Evolutionary conservation across 805 yeast genomes (phyloP).

Genomic region (Ogataea paraovalis): DNA sequence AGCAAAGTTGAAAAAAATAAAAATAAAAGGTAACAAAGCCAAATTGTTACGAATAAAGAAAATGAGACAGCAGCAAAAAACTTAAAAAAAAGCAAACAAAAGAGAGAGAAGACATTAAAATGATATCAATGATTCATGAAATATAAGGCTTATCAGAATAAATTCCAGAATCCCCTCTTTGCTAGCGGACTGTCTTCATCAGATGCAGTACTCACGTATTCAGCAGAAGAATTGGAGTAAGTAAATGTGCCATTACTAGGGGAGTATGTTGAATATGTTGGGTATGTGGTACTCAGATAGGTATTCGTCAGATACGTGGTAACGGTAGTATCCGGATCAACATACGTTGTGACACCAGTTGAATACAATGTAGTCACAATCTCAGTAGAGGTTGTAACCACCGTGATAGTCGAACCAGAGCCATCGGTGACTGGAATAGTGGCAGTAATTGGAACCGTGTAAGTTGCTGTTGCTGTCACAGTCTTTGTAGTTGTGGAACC

Average conservation of each 20-base stretch:
- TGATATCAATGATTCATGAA: neutral
- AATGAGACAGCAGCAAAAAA: too few species aligned
- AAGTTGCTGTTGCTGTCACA: conserved; percentile 18
- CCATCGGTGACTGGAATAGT: conserved; percentile 30
- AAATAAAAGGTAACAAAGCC: too few species aligned
- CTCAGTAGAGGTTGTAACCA: conserved; percentile 28
- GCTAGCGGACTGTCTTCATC: conserved; percentile 10
- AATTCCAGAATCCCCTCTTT: conserved; percentile 21
- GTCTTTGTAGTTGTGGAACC: conserved; percentile 16
- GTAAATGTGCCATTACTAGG: neutral
- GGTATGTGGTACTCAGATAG: neutral
- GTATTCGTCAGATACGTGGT: neutral
- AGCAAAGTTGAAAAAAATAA: too few species aligned
- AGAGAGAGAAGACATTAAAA: neutral
- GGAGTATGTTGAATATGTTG: neutral
- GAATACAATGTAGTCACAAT: conserved; percentile 16
- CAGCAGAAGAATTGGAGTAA: conserved; percentile 7
- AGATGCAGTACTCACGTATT: conserved; percentile 10
- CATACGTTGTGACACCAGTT: conserved; percentile 4
- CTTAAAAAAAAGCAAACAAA: neutral
- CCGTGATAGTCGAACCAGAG: conserved; percentile 26
- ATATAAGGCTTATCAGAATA: conserved; percentile 8
- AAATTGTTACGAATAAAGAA: too few species aligned
- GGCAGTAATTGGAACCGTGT: conserved; percentile 30
- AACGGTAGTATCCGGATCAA: conserved; percentile 4